These are phyloP conservation scores for Thelephora aurantiotincta DNA, from an alignment of 768 basidiomycete genomes.

Conservation along the genomic window DNA sequence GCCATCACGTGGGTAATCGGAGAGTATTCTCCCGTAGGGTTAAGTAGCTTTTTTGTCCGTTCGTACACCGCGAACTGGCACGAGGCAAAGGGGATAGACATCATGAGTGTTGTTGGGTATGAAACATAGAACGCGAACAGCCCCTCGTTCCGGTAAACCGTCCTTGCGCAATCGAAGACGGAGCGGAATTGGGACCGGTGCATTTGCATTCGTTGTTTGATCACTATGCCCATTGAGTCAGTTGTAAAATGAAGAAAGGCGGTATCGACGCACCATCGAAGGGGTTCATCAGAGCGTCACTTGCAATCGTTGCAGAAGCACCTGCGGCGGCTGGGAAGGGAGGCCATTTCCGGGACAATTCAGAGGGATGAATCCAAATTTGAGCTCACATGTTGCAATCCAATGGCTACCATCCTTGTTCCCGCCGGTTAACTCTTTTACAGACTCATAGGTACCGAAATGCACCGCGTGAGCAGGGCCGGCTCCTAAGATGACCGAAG, in stretches of 20 bases:
- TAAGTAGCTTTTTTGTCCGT: conserved; percentile 73
- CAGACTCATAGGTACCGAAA: conserved; percentile 89
- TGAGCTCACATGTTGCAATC: conserved; percentile 69
- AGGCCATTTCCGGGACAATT: neutral
- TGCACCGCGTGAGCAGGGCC: conserved; percentile 98
- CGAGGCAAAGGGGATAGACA: conserved; percentile 96
- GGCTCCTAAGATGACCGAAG: conserved; percentile 89
- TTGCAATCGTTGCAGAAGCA: conserved; percentile 86
- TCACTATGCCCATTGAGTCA: conserved; percentile 39
- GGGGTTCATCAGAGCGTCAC: conserved; percentile 98
- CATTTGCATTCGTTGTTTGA: conserved; percentile 99
- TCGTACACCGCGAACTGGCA: conserved; percentile 97
- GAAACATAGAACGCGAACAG: conserved; percentile 91
- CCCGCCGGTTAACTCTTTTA: conserved; percentile 87
- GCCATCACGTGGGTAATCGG: conserved; percentile 88
- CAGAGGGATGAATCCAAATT: conserved; percentile 2
- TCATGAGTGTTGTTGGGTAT: conserved; percentile 93
- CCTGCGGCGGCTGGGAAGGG: conserved; percentile 64
- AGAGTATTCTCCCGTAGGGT: conserved; percentile 78
- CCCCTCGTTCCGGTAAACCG: conserved; percentile 79
- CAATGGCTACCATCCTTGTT: conserved; percentile 59
- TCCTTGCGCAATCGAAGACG: conserved; percentile 71
- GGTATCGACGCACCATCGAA: conserved; percentile 70
- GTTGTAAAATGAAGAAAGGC: neutral
- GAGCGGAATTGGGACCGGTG: conserved; percentile 87